These are phyloP conservation scores for Nemania abortiva DNA, from an alignment of 2,329 filamentous ascomycete species.

Conservation along the genomic window DNA sequence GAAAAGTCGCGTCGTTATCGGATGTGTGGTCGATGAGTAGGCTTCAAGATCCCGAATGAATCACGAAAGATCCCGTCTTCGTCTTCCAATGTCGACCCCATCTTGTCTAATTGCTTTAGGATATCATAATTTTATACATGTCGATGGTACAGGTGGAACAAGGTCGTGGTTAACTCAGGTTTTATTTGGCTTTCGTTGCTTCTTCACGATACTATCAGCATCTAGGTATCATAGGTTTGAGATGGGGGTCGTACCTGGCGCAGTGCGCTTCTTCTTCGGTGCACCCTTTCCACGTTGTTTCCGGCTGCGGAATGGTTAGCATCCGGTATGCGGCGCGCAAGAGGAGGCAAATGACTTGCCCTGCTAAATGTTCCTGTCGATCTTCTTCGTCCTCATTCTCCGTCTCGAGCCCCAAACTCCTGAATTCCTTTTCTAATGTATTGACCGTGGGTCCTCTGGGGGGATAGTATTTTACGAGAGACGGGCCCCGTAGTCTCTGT, in stretches of 20 bases:
- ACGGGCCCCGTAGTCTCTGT: slow-evolving; percentile 86
- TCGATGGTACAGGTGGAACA: slow-evolving; percentile 29
- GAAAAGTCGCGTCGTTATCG: not conserved
- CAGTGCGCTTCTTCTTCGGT: slow-evolving; percentile 86
- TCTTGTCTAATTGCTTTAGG: slow-evolving; percentile 16
- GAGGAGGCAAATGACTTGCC: slow-evolving; percentile 58
- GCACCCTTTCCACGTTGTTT: slow-evolving; percentile 87
- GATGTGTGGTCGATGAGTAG: not conserved
- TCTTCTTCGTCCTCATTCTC: slow-evolving; percentile 84
- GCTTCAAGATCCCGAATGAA: not conserved
- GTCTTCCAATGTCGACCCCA: not conserved
- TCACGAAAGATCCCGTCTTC: not conserved
- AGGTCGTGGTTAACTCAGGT: not conserved
- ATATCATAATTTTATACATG: slow-evolving; percentile 31
- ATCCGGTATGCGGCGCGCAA: slow-evolving; percentile 7
- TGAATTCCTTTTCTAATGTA: slow-evolving; percentile 79
- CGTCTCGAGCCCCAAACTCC: slow-evolving; percentile 75
- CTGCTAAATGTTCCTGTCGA: slow-evolving; percentile 79
- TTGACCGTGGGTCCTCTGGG: slow-evolving; percentile 70
- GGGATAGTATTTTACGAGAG: slow-evolving; percentile 90
- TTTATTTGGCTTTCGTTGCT: slow-evolving; percentile 29
- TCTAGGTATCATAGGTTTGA: not conserved
- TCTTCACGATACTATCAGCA: slow-evolving; percentile 26
- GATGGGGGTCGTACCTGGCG: slow-evolving; percentile 39
- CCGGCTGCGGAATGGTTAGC: slow-evolving; percentile 63